phyloP scores from a whole-genome alignment of 805 yeast species.

The Yarrowia sp. region DNA sequence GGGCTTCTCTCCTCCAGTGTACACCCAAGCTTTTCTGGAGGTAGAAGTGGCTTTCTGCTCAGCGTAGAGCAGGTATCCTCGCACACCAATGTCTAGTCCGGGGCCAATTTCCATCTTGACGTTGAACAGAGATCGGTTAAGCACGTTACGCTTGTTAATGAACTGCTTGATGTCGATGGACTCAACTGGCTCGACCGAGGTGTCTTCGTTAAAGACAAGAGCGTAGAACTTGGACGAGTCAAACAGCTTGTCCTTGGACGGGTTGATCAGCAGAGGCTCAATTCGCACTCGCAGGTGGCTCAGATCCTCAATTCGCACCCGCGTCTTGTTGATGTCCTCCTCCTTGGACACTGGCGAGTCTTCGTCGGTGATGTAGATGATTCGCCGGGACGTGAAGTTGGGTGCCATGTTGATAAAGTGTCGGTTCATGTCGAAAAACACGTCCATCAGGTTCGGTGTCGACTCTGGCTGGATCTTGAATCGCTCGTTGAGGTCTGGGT shows the following conservation, averaged over 20 bases:
- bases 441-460: slow-evolving; percentile 43
- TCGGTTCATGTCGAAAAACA: slow-evolving; percentile 54
- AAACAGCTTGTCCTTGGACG: slow-evolving; percentile 39
- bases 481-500: slow-evolving; percentile 27
- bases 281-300: slow-evolving; percentile 54
- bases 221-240: slow-evolving; percentile 52
- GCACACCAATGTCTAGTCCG: slow-evolving; percentile 58
- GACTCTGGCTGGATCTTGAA: background rate
- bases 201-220: slow-evolving; percentile 45
- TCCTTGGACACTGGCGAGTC: slow-evolving; percentile 59
- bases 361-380: slow-evolving; percentile 72
- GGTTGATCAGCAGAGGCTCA: slow-evolving; percentile 60
- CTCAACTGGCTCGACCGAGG: slow-evolving; percentile 46
- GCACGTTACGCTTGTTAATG: slow-evolving; percentile 56
- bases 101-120: slow-evolving; percentile 60
- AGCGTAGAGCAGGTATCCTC: slow-evolving; percentile 64
- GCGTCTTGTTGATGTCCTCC: slow-evolving; percentile 43
- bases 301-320: slow-evolving; percentile 57
- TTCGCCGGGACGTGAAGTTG: slow-evolving; percentile 53
- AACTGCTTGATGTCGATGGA: slow-evolving; percentile 40
- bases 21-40: slow-evolving; percentile 51
- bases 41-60: slow-evolving; percentile 46
- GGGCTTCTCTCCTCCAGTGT: slow-evolving; percentile 52
- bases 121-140: slow-evolving; percentile 60
- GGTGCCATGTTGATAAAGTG: slow-evolving; percentile 49